Evolutionary conservation across 148 eudicot genomes (phyloP).

Genomic region (Cornus controversa): DNA sequence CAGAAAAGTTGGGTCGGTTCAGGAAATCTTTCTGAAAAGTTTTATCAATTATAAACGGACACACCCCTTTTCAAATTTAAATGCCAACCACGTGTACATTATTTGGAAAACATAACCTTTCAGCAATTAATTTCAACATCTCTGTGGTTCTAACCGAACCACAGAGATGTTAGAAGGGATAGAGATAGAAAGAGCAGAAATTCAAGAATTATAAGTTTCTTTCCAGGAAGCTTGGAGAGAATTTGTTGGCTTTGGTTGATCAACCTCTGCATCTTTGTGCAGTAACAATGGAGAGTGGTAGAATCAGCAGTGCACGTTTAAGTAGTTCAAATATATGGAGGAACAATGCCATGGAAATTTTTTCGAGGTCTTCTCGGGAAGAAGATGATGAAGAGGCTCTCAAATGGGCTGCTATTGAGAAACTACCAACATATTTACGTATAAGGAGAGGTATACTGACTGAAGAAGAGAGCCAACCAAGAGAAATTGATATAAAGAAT

Average conservation of each 20-base stretch:
- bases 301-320: slow-evolving; percentile 10
- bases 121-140: no score
- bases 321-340: slow-evolving; percentile 29
- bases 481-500: slow-evolving; percentile 31
- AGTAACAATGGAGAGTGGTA: slow-evolving; percentile 18
- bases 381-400: slow-evolving; percentile 55
- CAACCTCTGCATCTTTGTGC: neutral
- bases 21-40: no score
- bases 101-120: no score
- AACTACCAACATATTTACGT: slow-evolving; percentile 43
- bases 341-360: slow-evolving; percentile 24
- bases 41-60: no score
- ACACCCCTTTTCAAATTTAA: no score
- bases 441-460: slow-evolving; percentile 44
- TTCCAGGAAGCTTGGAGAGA: neutral
- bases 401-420: slow-evolving; percentile 56
- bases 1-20: no score
- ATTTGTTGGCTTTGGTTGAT: neutral
- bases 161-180: no score
- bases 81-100: no score
- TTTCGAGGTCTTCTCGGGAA: slow-evolving; percentile 27
- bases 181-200: no score
- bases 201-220: neutral
- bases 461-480: slow-evolving; percentile 27
- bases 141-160: no score